phyloP scores from a whole-genome alignment of 139 green algal genomes.

The Picochlorum sp. region DNA sequence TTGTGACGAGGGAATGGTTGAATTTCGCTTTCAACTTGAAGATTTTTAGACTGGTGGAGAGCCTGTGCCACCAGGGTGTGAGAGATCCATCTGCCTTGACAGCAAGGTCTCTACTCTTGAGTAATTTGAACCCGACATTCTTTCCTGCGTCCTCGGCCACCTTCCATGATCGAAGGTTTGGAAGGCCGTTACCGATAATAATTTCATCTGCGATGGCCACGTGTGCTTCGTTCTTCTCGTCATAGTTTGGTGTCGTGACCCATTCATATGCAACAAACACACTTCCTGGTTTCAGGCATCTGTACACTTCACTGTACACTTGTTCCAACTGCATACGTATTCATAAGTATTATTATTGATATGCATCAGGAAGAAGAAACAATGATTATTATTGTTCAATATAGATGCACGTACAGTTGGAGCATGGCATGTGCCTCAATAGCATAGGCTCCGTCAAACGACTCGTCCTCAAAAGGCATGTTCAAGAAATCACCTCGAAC shows the following conservation, averaged over 20 bases:
- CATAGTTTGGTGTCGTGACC: slow-evolving; percentile 81
- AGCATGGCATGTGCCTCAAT: slow-evolving; percentile 98
- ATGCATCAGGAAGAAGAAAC: too few relatives aligned
- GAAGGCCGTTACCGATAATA: slow-evolving; percentile 94
- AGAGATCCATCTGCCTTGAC: slow-evolving; percentile 14
- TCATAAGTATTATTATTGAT: not conserved
- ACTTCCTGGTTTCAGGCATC: slow-evolving; percentile 88
- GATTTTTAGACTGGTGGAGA: slow-evolving; percentile 11
- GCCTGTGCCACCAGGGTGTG: slow-evolving; percentile 10
- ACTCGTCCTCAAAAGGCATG: slow-evolving; percentile 78
- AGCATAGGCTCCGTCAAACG: slow-evolving; percentile 87
- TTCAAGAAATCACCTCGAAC: slow-evolving; percentile 92
- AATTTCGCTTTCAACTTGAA: slow-evolving; percentile 39
- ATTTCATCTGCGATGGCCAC: slow-evolving; percentile 92
- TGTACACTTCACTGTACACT: slow-evolving; percentile 85
- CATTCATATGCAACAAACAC: slow-evolving; percentile 93
- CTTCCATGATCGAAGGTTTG: slow-evolving; percentile 80
- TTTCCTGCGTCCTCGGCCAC: slow-evolving; percentile 79
- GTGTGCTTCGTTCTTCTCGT: slow-evolving; percentile 76
- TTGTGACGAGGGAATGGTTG: slow-evolving; percentile 58
- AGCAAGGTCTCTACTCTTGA: slow-evolving; percentile 56
- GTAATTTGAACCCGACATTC: slow-evolving; percentile 61
- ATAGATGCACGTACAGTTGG: slow-evolving; percentile 14
- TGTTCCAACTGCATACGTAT: slow-evolving; percentile 39
- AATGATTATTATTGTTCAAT: not conserved